These are phyloP conservation scores for Austroboletus eburneus DNA, from an alignment of 768 basidiomycete genomes.

Conservation along the genomic window DNA sequence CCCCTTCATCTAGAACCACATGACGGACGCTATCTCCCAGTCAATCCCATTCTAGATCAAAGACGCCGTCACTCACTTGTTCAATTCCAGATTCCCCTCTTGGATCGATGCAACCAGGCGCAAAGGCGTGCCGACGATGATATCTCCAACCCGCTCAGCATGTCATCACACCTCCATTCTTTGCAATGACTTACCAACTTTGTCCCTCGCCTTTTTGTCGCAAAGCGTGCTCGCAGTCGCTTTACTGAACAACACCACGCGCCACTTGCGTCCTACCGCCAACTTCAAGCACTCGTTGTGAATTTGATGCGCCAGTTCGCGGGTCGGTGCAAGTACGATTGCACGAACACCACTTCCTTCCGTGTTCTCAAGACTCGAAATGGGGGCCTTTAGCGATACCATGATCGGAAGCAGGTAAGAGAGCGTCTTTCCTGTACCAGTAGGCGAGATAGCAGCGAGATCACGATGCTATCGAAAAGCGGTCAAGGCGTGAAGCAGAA, in stretches of 20 bases:
- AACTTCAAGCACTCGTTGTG: conserved; percentile 85
- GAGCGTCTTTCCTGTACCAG: conserved; percentile 95
- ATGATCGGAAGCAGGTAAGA: conserved; percentile 87
- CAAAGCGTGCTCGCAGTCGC: conserved; percentile 80
- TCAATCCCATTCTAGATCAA: conserved; percentile 5
- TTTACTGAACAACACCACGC: conserved; percentile 79
- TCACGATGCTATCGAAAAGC: conserved; percentile 62
- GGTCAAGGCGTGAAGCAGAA: not conserved
- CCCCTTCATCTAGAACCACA: conserved; percentile 86
- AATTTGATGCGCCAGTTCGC: conserved; percentile 95
- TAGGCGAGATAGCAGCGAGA: conserved; percentile 92
- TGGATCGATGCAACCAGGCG: conserved; percentile 80
- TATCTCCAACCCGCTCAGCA: conserved; percentile 46
- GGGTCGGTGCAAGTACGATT: conserved; percentile 84
- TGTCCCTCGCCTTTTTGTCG: conserved; percentile 67
- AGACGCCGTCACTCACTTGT: conserved; percentile 54
- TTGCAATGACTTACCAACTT: conserved; percentile 58
- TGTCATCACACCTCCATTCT: not conserved
- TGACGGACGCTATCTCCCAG: conserved; percentile 63
- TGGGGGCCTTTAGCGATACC: conserved; percentile 51
- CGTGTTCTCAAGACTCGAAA: conserved; percentile 42
- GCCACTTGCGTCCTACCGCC: conserved; percentile 79
- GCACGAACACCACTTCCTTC: conserved; percentile 64
- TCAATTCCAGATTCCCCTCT: conserved; percentile 57
- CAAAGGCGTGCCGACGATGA: conserved; percentile 90